A percentile compares a stretch with the other conserved stretches of the same genome.
Conservation (phyloP, 2,329 filamentous ascomycete species). For the Ophiostoma sp. region DNA sequence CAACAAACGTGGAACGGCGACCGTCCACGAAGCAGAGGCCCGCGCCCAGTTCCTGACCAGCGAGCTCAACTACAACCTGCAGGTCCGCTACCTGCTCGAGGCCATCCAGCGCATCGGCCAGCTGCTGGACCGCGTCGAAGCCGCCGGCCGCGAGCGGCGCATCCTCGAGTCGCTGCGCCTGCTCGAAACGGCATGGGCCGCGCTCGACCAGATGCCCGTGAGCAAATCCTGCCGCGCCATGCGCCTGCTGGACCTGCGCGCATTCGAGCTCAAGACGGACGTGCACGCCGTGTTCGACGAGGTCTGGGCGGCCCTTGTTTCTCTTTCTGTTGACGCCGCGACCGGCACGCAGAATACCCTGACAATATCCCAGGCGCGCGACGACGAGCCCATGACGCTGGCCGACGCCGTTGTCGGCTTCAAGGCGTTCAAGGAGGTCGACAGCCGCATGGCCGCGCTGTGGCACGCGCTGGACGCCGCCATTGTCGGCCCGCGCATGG, state of each 20-base stretch:
- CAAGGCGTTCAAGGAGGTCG: constrained; percentile 56
- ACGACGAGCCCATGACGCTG: constrained; percentile 50
- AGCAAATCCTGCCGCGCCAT: constrained; percentile 58
- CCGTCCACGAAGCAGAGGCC: constrained; percentile 44
- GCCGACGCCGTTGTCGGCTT: constrained; percentile 52
- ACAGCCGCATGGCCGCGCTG: constrained; percentile 54
- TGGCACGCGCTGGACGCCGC: constrained; percentile 59
- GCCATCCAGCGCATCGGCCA: constrained; percentile 54
- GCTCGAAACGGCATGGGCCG: constrained; percentile 56
- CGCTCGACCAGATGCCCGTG: constrained; percentile 54
- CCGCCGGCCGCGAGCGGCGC: constrained; percentile 48
- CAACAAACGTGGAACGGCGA: constrained; percentile 22
- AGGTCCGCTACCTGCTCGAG: constrained; percentile 48
- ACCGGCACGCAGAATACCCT: constrained; percentile 49
- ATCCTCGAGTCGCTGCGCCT: constrained; percentile 53
- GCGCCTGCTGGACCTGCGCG: constrained; percentile 59
- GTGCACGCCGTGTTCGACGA: constrained; percentile 62
- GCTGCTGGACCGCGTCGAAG: constrained; percentile 58
- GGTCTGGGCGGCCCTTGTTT: constrained; percentile 66
- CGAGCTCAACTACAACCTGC: constrained; percentile 55
- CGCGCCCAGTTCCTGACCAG: constrained; percentile 52
- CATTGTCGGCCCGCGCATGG: constrained; percentile 57
- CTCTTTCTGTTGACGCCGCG: constrained; percentile 27
- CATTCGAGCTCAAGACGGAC: constrained; percentile 59
- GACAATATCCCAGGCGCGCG: background rate